phyloP scores from a whole-genome alignment of 2,329 filamentous ascomycete species.

The Coniella vitis region DNA sequence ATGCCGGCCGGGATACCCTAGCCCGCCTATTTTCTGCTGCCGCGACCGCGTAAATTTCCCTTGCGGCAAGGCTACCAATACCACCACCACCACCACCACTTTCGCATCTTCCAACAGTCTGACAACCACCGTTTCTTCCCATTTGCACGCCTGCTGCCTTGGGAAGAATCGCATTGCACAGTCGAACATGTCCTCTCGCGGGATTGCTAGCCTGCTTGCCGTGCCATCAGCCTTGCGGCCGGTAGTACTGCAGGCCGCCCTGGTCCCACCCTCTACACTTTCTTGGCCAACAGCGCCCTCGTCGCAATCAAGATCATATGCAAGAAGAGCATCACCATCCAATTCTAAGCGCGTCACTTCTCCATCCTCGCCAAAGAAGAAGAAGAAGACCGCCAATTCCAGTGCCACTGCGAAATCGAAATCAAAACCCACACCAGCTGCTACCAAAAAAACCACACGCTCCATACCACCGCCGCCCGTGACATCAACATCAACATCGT shows the following conservation, averaged over 20 bases:
- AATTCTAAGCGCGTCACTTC: neutral
- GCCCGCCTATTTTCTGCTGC: constrained; percentile 9
- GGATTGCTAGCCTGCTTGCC: constrained; percentile 17
- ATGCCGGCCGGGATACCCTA: neutral
- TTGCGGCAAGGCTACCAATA: constrained; percentile 1
- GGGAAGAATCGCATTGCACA: constrained; percentile 10
- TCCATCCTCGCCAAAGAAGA: neutral
- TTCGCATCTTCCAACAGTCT: neutral
- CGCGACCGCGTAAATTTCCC: constrained; percentile 11
- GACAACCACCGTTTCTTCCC: neutral
- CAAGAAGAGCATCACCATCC: neutral
- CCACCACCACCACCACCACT: neutral
- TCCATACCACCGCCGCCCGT: neutral
- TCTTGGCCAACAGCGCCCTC: neutral
- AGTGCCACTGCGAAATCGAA: neutral
- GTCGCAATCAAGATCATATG: constrained; percentile 1
- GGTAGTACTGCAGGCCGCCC: constrained; percentile 17
- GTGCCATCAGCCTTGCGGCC: constrained; percentile 20
- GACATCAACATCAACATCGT: neutral
- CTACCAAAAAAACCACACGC: neutral
- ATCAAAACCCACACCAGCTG: neutral
- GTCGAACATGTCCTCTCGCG: constrained; percentile 15
- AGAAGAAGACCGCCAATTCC: neutral
- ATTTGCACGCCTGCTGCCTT: constrained; percentile 8
- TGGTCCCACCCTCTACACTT: constrained; percentile 4